Conservation (phyloP, 2,329 filamentous ascomycete genomes). For the Trichocomaceae sp. region DNA sequence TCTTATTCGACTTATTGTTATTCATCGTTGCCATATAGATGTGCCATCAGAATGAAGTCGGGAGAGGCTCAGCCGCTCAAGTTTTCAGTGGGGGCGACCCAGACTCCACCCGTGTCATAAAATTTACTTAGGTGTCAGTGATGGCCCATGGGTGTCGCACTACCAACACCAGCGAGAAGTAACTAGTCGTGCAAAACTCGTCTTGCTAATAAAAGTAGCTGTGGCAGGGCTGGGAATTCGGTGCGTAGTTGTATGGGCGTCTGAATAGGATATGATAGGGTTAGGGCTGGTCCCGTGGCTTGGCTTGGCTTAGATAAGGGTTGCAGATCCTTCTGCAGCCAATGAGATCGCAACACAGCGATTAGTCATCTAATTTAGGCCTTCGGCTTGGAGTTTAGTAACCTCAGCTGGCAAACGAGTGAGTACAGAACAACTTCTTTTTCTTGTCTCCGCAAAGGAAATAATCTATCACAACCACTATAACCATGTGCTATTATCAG, state of each 20-base stretch:
- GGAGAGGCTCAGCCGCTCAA: neutral
- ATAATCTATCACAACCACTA: neutral
- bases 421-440: neutral
- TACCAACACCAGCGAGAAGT: too few relatives aligned
- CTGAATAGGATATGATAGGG: neutral
- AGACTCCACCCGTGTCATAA: neutral
- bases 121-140: neutral
- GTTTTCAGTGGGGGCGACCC: neutral
- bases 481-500: neutral
- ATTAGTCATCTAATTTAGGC: neutral
- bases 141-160: too few relatives aligned
- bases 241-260: too few relatives aligned
- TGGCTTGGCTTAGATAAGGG: neutral
- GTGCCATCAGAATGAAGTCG: neutral
- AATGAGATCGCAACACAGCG: neutral
- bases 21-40: neutral
- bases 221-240: too few relatives aligned
- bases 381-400: neutral
- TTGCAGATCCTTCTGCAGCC: neutral
- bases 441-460: too few relatives aligned
- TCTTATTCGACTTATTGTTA: neutral
- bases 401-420: neutral
- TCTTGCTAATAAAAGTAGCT: too few relatives aligned
- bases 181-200: too few relatives aligned
- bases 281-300: neutral